Evolutionary conservation across 345 rosid genomes (phyloP).

Genomic region (Cochlearia excelsa): DNA sequence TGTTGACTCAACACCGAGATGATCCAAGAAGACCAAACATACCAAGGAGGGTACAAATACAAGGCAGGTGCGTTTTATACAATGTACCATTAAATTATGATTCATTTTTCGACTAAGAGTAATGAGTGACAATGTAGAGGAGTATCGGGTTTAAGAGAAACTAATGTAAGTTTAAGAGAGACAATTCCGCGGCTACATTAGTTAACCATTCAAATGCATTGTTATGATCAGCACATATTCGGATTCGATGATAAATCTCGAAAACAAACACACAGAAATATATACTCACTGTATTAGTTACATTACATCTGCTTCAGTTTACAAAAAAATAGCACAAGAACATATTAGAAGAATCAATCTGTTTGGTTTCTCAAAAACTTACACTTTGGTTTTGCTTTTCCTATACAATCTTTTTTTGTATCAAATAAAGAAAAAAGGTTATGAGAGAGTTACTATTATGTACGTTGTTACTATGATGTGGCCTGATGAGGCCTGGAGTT

Average conservation of each 20-base stretch:
- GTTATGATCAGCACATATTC: background rate
- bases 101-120: background rate
- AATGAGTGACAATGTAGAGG: constrained; percentile 24
- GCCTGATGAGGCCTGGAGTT: constrained; percentile 31
- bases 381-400: too few relatives aligned
- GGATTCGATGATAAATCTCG: too few relatives aligned
- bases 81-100: constrained; percentile 34
- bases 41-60: constrained; percentile 25
- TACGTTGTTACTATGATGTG: constrained; percentile 26
- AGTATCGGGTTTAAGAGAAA: constrained; percentile 8
- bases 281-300: too few relatives aligned
- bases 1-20: constrained; percentile 41
- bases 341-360: too few relatives aligned
- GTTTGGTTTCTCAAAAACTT: too few relatives aligned
- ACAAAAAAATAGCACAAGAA: too few relatives aligned
- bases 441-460: constrained; percentile 18
- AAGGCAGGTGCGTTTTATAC: constrained; percentile 35
- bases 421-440: too few relatives aligned
- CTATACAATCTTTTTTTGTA: too few relatives aligned
- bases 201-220: constrained; percentile 25
- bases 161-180: constrained; percentile 15
- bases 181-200: constrained; percentile 26
- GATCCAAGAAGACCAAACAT: constrained; percentile 21
- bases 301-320: too few relatives aligned
- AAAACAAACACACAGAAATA: too few relatives aligned